These are phyloP conservation scores for Fusarium sp. DNA, from an alignment of 2,329 filamentous ascomycete species.

Conservation along the genomic window DNA sequence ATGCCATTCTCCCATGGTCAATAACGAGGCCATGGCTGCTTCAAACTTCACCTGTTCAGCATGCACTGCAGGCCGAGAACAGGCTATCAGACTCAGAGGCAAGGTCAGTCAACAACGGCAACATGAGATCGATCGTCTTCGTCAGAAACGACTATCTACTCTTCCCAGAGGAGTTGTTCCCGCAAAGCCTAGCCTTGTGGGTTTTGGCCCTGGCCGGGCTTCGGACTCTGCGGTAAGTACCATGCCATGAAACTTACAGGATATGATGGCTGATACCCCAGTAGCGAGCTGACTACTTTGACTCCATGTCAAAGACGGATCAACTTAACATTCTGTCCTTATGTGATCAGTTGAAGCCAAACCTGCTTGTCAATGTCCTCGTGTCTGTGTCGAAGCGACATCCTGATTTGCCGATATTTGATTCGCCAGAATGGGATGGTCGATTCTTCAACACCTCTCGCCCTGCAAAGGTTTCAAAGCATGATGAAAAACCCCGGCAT, in stretches of 20 bases:
- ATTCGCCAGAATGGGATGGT: conserved; percentile 58
- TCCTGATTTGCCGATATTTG: conserved; percentile 59
- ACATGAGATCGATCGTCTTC: conserved; percentile 50
- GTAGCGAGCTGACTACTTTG: conserved; percentile 59
- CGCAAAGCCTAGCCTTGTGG: conserved; percentile 55
- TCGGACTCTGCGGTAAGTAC: conserved; percentile 54
- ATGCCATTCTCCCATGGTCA: conserved; percentile 36
- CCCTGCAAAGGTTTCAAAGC: conserved; percentile 25
- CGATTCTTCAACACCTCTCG: conserved; percentile 34
- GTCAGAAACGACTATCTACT: conserved; percentile 51
- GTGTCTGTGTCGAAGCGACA: conserved; percentile 60
- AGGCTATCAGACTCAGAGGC: conserved; percentile 21
- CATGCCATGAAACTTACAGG: background rate
- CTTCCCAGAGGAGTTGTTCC: conserved; percentile 53
- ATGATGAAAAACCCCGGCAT: conserved; percentile 48
- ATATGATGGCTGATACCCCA: background rate
- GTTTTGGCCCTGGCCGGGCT: conserved; percentile 55
- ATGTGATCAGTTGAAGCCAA: conserved; percentile 58
- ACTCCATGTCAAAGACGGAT: conserved; percentile 54
- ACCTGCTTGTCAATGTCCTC: conserved; percentile 58
- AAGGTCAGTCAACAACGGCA: conserved; percentile 39
- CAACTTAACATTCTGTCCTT: conserved; percentile 58
- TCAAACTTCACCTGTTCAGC: conserved; percentile 37
- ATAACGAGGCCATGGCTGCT: conserved; percentile 7
- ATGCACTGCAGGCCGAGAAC: conserved; percentile 34